phyloP scores from a whole-genome alignment of 257 asterid species.

The Eustoma russellianum region DNA sequence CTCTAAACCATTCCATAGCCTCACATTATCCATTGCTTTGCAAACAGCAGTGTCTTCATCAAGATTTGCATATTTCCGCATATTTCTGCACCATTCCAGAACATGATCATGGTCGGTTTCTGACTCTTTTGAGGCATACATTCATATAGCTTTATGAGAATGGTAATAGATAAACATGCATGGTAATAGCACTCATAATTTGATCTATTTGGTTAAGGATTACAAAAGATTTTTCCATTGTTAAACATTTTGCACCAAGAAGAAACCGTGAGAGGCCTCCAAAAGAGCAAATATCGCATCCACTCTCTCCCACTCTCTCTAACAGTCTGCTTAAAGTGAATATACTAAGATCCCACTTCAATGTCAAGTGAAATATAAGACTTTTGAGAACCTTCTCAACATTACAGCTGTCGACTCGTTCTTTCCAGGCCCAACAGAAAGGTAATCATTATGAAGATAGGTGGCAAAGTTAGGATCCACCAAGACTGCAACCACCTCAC shows the following conservation, averaged over 20 bases:
- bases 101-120: background rate
- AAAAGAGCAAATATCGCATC: too few relatives aligned
- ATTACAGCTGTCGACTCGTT: slow-evolving; percentile 61
- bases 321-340: background rate
- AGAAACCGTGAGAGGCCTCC: too few relatives aligned
- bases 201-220: too few relatives aligned
- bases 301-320: too few relatives aligned
- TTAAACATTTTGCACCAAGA: too few relatives aligned
- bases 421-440: slow-evolving; percentile 51
- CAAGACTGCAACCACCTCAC: slow-evolving; percentile 92
- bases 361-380: background rate
- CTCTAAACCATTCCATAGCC: slow-evolving; percentile 75
- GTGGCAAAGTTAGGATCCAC: slow-evolving; percentile 80
- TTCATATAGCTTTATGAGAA: background rate
- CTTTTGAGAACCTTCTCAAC: slow-evolving; percentile 58
- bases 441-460: slow-evolving; percentile 72
- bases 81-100: slow-evolving; percentile 49
- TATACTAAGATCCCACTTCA: too few relatives aligned
- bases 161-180: too few relatives aligned
- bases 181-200: too few relatives aligned
- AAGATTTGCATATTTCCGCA: slow-evolving; percentile 33
- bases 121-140: background rate
- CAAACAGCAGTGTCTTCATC: slow-evolving; percentile 50
- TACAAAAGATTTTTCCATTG: too few relatives aligned
- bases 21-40: slow-evolving; percentile 57